A percentile compares a stretch with the other conserved stretches of the same genome.
phyloP scores from a whole-genome alignment of 345 rosid genomes.

The Psidium guajava region DNA sequence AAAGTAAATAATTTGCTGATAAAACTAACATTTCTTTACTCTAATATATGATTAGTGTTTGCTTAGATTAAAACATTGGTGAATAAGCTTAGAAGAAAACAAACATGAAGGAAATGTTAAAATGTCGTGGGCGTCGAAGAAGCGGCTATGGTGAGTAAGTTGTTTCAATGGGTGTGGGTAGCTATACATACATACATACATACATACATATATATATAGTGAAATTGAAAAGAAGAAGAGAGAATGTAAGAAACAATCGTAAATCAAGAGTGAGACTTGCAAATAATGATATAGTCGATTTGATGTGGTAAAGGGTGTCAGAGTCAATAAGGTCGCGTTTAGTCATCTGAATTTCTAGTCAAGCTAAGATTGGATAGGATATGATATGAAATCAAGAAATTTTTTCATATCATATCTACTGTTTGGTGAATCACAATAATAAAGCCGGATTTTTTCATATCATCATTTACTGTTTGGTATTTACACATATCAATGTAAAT shows the following conservation, averaged over 20 bases:
- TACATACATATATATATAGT: too few species aligned
- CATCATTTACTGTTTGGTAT: too few species aligned
- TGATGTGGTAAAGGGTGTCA: too few species aligned
- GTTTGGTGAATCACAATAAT: too few species aligned
- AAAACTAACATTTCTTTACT: background rate
- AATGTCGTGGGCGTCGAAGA: fast-evolving
- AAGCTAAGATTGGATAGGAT: too few species aligned
- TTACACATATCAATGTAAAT: too few species aligned
- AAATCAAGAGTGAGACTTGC: background rate
- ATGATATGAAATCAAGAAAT: too few species aligned
- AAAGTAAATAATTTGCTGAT: background rate
- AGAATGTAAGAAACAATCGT: background rate
- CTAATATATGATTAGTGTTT: background rate
- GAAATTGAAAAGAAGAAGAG: background rate
- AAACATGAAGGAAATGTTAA: fast-evolving
- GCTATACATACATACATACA: too few species aligned
- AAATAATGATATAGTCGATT: background rate
- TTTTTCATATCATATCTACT: too few species aligned
- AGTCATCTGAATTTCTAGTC: too few species aligned
- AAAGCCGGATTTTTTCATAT: too few species aligned
- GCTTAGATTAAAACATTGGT: background rate
- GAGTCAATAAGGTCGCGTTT: too few species aligned
- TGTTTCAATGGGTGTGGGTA: background rate
- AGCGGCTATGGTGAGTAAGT: fast-evolving
- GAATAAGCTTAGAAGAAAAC: background rate